Evolutionary conservation across 108 stramenopile genomes (phyloP).

Genomic region (Mayamaea pseudoterrestris): DNA sequence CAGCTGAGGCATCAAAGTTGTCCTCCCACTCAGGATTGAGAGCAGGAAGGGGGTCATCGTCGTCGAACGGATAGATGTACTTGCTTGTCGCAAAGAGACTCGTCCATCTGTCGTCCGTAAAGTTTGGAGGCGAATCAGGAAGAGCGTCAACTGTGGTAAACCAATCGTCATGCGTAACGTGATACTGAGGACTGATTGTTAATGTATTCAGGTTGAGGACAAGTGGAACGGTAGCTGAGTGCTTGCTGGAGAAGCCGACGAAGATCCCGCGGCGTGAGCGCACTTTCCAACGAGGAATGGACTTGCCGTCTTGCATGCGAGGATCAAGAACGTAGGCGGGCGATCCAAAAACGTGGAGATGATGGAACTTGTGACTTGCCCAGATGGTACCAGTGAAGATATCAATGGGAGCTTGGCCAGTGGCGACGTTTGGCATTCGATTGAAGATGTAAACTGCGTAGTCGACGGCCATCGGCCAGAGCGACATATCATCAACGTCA

Average conservation of each 20-base stretch:
- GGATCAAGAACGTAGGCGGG: constrained; percentile 4
- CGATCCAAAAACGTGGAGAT: constrained; percentile 21
- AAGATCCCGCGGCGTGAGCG: constrained; percentile 15
- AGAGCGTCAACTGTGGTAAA: constrained; percentile 6
- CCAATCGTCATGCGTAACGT: constrained; percentile 8
- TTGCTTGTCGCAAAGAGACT: too few species aligned
- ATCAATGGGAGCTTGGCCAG: constrained; percentile 16
- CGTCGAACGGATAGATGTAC: too few species aligned
- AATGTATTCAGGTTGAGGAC: constrained; percentile 16
- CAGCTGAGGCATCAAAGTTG: too few species aligned
- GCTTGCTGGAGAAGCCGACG: constrained; percentile 13
- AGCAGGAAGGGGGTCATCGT: too few species aligned
- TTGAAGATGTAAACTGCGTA: too few species aligned
- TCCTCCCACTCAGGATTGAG: too few species aligned
- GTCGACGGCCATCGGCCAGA: too few species aligned
- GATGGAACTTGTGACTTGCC: background rate
- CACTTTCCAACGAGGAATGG: constrained; percentile 18
- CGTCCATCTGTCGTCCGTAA: too few species aligned
- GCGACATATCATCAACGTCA: too few species aligned
- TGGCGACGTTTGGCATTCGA: background rate
- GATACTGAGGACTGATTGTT: constrained; percentile 19
- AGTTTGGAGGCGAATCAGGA: too few species aligned
- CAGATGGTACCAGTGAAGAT: constrained; percentile 5
- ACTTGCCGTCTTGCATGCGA: background rate
- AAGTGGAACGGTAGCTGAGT: constrained; percentile 6